Evolutionary conservation across 2,329 filamentous ascomycete species (phyloP).

Genomic region (Penicillium nordicum): DNA sequence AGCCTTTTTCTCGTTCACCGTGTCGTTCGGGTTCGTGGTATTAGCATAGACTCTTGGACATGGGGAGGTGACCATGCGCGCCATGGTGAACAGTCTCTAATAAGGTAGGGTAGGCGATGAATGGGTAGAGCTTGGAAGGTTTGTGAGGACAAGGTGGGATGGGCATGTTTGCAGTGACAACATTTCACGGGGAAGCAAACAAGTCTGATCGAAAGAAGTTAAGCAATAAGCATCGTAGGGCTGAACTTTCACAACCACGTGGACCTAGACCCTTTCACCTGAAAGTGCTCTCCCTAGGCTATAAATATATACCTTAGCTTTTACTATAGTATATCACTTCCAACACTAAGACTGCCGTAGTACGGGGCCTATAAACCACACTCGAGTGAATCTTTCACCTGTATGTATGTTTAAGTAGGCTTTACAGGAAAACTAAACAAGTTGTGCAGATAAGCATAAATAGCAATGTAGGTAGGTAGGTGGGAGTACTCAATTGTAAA

Average conservation of each 20-base stretch:
- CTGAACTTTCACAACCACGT: too few relatives aligned
- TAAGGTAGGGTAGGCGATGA: too few relatives aligned
- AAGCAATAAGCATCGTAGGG: too few relatives aligned
- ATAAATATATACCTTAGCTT: background rate
- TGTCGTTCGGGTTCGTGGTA: background rate
- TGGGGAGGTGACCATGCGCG: background rate
- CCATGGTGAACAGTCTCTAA: background rate
- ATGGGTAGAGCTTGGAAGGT: background rate
- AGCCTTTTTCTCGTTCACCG: background rate
- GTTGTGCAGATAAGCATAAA: background rate
- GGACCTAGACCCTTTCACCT: too few relatives aligned
- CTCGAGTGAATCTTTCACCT: background rate
- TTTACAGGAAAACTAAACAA: background rate
- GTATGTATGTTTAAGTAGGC: background rate
- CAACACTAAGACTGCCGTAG: background rate
- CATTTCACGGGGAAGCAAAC: background rate
- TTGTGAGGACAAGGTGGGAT: background rate
- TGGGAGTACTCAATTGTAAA: background rate
- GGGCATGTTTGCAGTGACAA: too few relatives aligned
- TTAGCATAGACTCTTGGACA: background rate
- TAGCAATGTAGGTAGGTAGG: background rate
- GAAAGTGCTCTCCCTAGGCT: too few relatives aligned
- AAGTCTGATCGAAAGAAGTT: background rate
- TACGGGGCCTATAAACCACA: background rate
- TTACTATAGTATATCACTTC: background rate